Conservation (phyloP, 345 rosid genomes). For the Carallia pectinifolia region DNA sequence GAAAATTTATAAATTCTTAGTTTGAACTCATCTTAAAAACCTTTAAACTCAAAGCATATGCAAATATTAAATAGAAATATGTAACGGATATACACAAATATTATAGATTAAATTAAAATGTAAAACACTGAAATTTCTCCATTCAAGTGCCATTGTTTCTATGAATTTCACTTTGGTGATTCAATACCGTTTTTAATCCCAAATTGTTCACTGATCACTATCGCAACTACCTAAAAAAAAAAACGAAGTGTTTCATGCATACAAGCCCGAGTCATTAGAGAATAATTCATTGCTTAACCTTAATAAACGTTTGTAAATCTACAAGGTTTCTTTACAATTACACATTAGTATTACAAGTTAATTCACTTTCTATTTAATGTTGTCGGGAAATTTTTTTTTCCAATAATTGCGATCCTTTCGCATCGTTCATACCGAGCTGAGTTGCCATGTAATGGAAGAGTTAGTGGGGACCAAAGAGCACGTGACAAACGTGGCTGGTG, state of each 20-base stretch:
- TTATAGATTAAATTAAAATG: neutral
- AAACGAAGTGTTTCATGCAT: too few species aligned
- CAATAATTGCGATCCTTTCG: too few species aligned
- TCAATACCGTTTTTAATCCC: neutral
- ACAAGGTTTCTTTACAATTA: conserved; percentile 23
- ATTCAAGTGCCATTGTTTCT: neutral
- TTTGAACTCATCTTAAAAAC: too few species aligned
- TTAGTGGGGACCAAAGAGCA: conserved; percentile 42
- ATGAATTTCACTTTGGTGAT: neutral
- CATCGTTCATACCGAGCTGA: too few species aligned
- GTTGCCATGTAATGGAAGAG: neutral
- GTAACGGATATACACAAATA: neutral
- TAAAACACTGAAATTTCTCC: neutral
- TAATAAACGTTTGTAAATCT: conserved; percentile 20
- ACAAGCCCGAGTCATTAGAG: neutral
- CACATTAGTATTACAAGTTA: neutral
- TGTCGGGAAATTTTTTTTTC: too few species aligned
- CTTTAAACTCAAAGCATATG: too few species aligned
- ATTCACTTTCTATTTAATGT: too few species aligned
- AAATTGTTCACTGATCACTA: too few species aligned
- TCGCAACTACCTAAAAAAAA: too few species aligned
- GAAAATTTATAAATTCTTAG: too few species aligned
- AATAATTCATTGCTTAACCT: too few species aligned
- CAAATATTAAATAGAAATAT: too few species aligned
- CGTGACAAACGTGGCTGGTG: conserved; percentile 48